Conservation (phyloP, 2,329 filamentous ascomycete genomes). For the Coniochaeta sp. region DNA sequence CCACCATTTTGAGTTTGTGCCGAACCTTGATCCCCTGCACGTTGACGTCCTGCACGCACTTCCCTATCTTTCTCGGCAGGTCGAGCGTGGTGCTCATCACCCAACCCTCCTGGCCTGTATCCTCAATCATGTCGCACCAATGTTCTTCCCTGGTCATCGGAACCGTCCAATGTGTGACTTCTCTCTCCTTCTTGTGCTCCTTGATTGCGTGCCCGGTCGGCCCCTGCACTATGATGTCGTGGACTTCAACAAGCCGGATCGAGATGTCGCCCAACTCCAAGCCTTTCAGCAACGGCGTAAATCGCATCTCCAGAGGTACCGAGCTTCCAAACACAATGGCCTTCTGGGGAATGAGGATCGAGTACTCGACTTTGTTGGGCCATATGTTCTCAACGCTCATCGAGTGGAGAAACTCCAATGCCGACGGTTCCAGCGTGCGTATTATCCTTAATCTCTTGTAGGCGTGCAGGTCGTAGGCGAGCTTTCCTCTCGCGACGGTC, state of each 20-base stretch:
- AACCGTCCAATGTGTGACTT: conserved; percentile 54
- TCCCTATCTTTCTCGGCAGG: conserved; percentile 72
- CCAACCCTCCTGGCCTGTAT: conserved; percentile 61
- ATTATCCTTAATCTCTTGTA: conserved; percentile 74
- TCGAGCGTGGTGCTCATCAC: conserved; percentile 53
- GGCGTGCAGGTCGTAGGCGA: conserved; percentile 77
- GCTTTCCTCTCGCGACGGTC: conserved; percentile 77
- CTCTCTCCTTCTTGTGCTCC: conserved; percentile 56
- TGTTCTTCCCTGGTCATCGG: conserved; percentile 50
- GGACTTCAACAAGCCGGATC: conserved; percentile 71
- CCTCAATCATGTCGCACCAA: conserved; percentile 62
- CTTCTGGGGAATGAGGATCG: conserved; percentile 86
- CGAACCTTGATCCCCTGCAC: conserved; percentile 83
- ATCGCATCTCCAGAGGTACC: conserved; percentile 75
- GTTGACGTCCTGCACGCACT: conserved; percentile 85
- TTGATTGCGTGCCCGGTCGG: conserved; percentile 37
- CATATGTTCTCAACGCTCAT: conserved; percentile 97
- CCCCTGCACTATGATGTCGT: conserved; percentile 55
- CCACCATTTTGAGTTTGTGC: conserved; percentile 86
- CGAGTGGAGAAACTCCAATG: conserved; percentile 72
- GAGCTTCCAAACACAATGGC: conserved; percentile 89
- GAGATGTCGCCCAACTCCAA: conserved; percentile 77
- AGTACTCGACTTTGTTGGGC: conserved; percentile 97
- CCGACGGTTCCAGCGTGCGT: conserved; percentile 67
- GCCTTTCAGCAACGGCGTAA: conserved; percentile 84